A percentile compares a stretch with the other conserved stretches of the same genome.
These are phyloP conservation scores for Pyrus hybrid DNA, from an alignment of 331 rosid species.

Conservation along the genomic window DNA sequence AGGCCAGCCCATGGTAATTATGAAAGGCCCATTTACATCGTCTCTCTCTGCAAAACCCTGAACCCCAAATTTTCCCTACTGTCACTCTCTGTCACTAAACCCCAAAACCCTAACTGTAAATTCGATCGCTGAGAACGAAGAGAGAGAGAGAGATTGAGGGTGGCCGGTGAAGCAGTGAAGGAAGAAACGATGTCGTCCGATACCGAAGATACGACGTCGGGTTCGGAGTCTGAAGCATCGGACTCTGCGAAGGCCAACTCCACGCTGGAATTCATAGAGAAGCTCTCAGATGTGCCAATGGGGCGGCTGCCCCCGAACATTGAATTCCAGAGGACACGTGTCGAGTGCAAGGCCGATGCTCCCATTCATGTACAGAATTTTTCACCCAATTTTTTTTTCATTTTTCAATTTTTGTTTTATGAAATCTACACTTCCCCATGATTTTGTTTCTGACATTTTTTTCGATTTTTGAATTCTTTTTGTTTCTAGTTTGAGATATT, in stretches of 20 bases:
- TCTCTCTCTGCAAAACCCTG: conserved; percentile 8
- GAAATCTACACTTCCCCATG: neutral
- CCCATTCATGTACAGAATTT: conserved; percentile 52
- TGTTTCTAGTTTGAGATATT: too few relatives aligned
- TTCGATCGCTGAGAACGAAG: neutral
- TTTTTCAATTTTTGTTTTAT: neutral
- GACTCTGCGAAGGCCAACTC: conserved; percentile 23
- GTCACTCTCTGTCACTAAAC: neutral
- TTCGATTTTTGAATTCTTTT: neutral
- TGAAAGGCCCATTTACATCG: neutral
- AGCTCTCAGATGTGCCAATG: conserved; percentile 60
- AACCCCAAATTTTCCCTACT: neutral
- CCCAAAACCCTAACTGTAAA: neutral
- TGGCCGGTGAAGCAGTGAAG: conserved; percentile 16
- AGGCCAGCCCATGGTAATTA: neutral
- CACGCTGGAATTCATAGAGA: conserved; percentile 27
- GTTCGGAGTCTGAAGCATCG: conserved; percentile 17
- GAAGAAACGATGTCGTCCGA: conserved; percentile 16
- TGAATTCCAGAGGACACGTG: conserved; percentile 63
- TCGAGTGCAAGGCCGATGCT: conserved; percentile 71
- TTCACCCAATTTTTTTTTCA: neutral
- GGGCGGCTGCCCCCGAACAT: conserved; percentile 55
- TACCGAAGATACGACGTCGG: conserved; percentile 14
- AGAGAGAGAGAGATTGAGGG: neutral
- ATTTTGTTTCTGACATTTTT: neutral